phyloP scores from a whole-genome alignment of 768 basidiomycete species.

The Leccinum subtestaceum region DNA sequence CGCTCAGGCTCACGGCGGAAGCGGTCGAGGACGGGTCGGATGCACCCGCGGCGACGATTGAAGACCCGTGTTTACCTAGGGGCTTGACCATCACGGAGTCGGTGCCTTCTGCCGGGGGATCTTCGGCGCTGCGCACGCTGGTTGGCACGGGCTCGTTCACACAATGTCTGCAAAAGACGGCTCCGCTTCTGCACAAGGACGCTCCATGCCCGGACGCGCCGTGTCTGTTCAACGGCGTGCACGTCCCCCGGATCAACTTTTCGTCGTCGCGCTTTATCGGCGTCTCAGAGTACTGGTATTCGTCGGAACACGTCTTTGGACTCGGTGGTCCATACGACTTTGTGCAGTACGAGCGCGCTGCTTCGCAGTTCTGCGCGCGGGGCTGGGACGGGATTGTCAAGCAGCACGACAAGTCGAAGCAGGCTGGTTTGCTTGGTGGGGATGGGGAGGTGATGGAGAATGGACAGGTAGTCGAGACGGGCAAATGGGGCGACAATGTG shows the following conservation, averaged over 20 bases:
- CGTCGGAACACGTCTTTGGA: conserved; percentile 94
- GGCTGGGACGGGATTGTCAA: conserved; percentile 75
- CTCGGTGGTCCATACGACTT: conserved; percentile 95
- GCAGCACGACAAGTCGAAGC: conserved; percentile 56
- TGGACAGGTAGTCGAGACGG: conserved; percentile 60
- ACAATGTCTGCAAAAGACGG: conserved; percentile 69
- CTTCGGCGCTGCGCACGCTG: conserved; percentile 56
- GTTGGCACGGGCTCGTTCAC: conserved; percentile 90
- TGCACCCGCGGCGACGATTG: conserved; percentile 52
- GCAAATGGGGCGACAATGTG: conserved; percentile 69
- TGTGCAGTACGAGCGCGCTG: conserved; percentile 93
- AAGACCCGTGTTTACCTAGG: conserved; percentile 89
- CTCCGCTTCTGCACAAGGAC: conserved; percentile 79
- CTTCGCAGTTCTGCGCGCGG: conserved; percentile 76
- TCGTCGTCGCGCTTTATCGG: conserved; percentile 92
- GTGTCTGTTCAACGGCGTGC: conserved; percentile 92
- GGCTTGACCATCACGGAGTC: conserved; percentile 61
- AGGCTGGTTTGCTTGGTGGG: conserved; percentile 49
- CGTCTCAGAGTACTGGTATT: conserved; percentile 99
- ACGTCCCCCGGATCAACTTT: conserved; percentile 94
- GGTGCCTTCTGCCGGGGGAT: conserved; percentile 42
- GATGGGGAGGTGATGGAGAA: conserved; percentile 63
- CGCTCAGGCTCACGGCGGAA: conserved; percentile 49
- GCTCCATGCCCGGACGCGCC: conserved; percentile 79
- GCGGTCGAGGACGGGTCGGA: conserved; percentile 14